Evolutionary conservation across 2,329 filamentous ascomycete species (phyloP).

Genomic region (Pestalotiopsis sp.): DNA sequence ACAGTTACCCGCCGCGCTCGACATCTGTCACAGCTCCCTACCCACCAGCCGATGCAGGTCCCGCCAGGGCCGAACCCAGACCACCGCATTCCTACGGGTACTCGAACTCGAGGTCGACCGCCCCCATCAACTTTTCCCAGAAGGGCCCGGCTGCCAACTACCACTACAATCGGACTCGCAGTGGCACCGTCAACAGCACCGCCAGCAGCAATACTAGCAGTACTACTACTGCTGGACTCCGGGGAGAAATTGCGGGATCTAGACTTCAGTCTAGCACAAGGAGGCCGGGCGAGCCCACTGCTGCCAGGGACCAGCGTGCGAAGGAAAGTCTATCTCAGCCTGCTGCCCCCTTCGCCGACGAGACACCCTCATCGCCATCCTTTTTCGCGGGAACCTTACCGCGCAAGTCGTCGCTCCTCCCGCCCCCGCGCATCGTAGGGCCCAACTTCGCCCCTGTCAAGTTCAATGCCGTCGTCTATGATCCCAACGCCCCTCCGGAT

Average conservation of each 20-base stretch:
- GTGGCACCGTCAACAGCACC: slow-evolving; percentile 5
- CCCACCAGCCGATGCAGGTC: not conserved
- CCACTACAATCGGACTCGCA: slow-evolving; percentile 14
- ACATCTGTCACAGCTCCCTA: not conserved
- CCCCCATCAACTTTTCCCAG: slow-evolving; percentile 4
- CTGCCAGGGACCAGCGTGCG: not conserved
- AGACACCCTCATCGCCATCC: slow-evolving; percentile 16
- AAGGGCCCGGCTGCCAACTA: slow-evolving; percentile 11
- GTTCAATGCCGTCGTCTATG: slow-evolving; percentile 12
- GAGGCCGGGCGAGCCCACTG: slow-evolving; percentile 1
- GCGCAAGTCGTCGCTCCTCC: slow-evolving; percentile 25
- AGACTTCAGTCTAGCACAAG: slow-evolving; percentile 7
- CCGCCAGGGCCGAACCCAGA: not conserved
- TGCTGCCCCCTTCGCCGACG: slow-evolving; percentile 11
- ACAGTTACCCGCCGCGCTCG: slow-evolving; percentile 7
- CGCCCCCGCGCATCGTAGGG: slow-evolving; percentile 22
- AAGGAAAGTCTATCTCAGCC: slow-evolving; percentile 12
- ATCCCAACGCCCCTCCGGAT: slow-evolving; percentile 20
- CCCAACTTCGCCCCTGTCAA: slow-evolving; percentile 11
- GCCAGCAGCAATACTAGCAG: not conserved
- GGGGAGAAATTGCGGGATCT: slow-evolving; percentile 8
- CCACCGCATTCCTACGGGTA: not conserved
- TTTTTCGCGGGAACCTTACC: slow-evolving; percentile 19
- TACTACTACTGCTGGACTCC: not conserved
- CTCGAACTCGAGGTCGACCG: not conserved